Evolutionary conservation across 2,329 filamentous ascomycete species (phyloP).

Genomic region (Diplocarpon mali): DNA sequence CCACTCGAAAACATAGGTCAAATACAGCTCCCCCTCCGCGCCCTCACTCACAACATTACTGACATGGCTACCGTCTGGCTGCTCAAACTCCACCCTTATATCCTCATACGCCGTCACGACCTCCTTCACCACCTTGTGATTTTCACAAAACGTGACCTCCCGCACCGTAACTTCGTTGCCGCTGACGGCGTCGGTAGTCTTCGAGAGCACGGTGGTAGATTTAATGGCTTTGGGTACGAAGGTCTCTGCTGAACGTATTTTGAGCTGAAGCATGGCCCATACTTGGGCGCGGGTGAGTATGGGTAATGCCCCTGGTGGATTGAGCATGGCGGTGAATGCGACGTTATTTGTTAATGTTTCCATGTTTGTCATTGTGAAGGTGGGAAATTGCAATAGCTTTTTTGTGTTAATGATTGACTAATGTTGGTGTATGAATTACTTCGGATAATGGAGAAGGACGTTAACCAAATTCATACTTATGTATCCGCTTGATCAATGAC

Average conservation of each 20-base stretch:
- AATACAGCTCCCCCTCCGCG: slow-evolving; percentile 26
- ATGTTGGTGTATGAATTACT: too few relatives aligned
- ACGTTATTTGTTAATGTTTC: slow-evolving; percentile 4
- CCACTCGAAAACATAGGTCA: slow-evolving; percentile 34
- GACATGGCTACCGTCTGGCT: slow-evolving; percentile 18
- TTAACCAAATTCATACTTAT: too few relatives aligned
- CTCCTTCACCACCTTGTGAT: slow-evolving; percentile 18
- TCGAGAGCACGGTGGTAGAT: slow-evolving; percentile 11
- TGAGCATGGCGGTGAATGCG: slow-evolving; percentile 23
- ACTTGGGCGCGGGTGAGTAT: slow-evolving; percentile 27
- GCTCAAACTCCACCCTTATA: slow-evolving; percentile 22
- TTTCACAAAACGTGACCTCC: slow-evolving; percentile 22
- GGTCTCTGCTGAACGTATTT: slow-evolving; percentile 22
- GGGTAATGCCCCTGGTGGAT: slow-evolving; percentile 25
- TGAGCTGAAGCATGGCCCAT: slow-evolving; percentile 27
- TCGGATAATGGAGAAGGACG: too few relatives aligned
- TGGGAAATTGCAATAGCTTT: too few relatives aligned
- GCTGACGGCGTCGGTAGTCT: background rate
- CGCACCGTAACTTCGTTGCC: slow-evolving; percentile 18
- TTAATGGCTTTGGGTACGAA: slow-evolving; percentile 23
- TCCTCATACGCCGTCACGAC: slow-evolving; percentile 17
- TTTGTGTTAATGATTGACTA: background rate
- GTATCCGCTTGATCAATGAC: too few relatives aligned
- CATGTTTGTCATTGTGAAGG: slow-evolving; percentile 3
- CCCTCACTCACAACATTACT: slow-evolving; percentile 28